Base-by-base conservation (phyloP, 345 rosid genomes). In the Ceriops zippeliana region DNA sequence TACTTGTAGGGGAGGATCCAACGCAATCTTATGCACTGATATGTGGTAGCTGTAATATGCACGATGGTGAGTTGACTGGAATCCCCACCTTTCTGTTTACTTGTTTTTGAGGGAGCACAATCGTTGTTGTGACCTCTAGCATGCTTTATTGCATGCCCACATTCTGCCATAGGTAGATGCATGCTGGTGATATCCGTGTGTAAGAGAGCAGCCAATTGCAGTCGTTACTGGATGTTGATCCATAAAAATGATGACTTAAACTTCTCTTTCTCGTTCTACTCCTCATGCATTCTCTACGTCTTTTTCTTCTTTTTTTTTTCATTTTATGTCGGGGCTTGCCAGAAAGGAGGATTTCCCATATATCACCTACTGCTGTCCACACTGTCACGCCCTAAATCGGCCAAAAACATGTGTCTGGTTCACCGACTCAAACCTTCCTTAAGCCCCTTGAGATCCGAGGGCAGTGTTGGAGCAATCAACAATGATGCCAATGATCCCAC, bases 1-100 rank as follows among this genome's bases (percentile, higher is more conserved):
- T 95, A 24, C 92, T 91, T n/a, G 97, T 90, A 10, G 98, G 97
- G 0, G 99, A 95, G 76, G 98, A 95, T 77, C 98, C 97, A 46
- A 79, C 86, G 3, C 97, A 91, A 63, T 95, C 97, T 21, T 95
- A 77, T 73, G 99, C 99, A 5, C 88, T 95, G 73, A 95, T 91
- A 71, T 95, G 99, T 68, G 96, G 93, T 58, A 91, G 84, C 70
- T 95, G 98, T 70, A 90, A 79, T 67, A 89, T 85, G 96, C 99
- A 95, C 80, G 91, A 91, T 61, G 99, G 97, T 91, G 70, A 83
- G 88, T 70, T 61, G 62, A 24, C 46, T 56, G 0, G 26, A 17
- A 15, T 1, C 5, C 60, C 22, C 13, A 1, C 16, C 11, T 13
- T 42, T 38, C 34, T 24, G 5, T 32, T 46, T 32, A 34, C 15